Conservation (phyloP, 2,329 filamentous ascomycete genomes). For the Fusarium sp. region DNA sequence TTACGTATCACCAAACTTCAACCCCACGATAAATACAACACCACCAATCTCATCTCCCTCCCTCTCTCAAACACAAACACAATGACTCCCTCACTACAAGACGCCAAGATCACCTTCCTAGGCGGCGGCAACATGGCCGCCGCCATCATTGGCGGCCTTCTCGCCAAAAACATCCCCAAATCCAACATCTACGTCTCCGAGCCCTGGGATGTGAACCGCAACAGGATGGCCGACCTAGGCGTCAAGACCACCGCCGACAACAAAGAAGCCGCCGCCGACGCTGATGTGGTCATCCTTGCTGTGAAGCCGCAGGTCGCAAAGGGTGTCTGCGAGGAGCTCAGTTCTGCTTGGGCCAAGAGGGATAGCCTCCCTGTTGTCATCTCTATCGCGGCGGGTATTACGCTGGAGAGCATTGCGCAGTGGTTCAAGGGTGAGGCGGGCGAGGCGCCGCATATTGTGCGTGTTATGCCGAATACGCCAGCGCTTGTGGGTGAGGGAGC, state of each 20-base stretch:
- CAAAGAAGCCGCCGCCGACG: slow-evolving; percentile 53
- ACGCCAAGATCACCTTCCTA: slow-evolving; percentile 50
- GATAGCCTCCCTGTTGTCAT: slow-evolving; percentile 54
- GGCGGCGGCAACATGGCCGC: slow-evolving; percentile 63
- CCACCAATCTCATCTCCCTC: background rate
- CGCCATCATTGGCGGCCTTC: slow-evolving; percentile 61
- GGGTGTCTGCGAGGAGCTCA: slow-evolving; percentile 58
- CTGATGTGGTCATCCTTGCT: slow-evolving; percentile 59
- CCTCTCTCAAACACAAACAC: background rate
- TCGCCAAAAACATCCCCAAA: slow-evolving; percentile 54
- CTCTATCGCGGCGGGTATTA: slow-evolving; percentile 61
- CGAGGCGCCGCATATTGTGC: slow-evolving; percentile 55
- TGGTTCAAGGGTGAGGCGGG: slow-evolving; percentile 54
- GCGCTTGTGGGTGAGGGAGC: slow-evolving; percentile 61
- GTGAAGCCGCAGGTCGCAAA: slow-evolving; percentile 62
- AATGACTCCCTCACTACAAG: slow-evolving; percentile 44
- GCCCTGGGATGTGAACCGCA: slow-evolving; percentile 62
- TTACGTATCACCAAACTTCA: slow-evolving; percentile 19
- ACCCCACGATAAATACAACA: slow-evolving; percentile 20
- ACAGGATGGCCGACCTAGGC: slow-evolving; percentile 57
- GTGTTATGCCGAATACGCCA: slow-evolving; percentile 64
- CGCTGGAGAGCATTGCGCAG: slow-evolving; percentile 52
- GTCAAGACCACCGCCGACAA: slow-evolving; percentile 59
- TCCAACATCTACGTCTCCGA: slow-evolving; percentile 59
- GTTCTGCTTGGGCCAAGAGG: slow-evolving; percentile 48